Evolutionary conservation across 129 eudicot species (phyloP), one percentile per base, ranked within the genome.

Genomic region (Arctium lappa): DNA sequence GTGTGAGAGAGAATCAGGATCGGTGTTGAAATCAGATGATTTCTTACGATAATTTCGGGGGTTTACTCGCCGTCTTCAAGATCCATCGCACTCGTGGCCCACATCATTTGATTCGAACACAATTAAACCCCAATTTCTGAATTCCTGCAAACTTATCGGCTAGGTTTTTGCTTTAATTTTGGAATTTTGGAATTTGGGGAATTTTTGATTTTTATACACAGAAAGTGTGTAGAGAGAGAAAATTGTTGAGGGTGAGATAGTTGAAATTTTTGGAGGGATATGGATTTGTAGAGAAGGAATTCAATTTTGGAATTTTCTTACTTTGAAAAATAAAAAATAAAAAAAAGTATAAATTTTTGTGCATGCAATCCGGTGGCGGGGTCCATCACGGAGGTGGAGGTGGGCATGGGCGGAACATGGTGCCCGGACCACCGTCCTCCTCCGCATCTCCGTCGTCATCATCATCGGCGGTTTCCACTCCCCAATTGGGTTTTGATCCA

Each of bases 371-470:
- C 66, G 87, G 87, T 73, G 97, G 97, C 53, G 97, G 91, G 87
- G 92, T 88, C 84, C 75, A 90, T 85, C 91, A 91, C 85, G 91
- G 88, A 69, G 91, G 89, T 22, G 86, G 85, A 27, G 88, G 92
- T 37, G 88, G 88, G 5, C 85, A 85, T 76, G 88, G 88, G 30
- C 88, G 88, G 27, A 85, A 73, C 77, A 78, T 56, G 93, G 95
- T 46, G 89, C 76, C 82, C 84, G 93, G 88, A 80, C 90, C 84
- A 38, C 90, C 92, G 75, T 91, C 98, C 31, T 87, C 97, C 73
- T 89, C 98, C 30, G 94, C 92, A 29, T 92, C 98, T 34, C 95
- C 98, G 83, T 80, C 98, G 29, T 94, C 98, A 1, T 94, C 98
- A 3, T 92, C 98, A 2, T 91, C 96, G 38, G 91, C 97, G 3